phyloP scores from a whole-genome alignment of 495 filamentous ascomycete species.

The Trichoderma parareesei region DNA sequence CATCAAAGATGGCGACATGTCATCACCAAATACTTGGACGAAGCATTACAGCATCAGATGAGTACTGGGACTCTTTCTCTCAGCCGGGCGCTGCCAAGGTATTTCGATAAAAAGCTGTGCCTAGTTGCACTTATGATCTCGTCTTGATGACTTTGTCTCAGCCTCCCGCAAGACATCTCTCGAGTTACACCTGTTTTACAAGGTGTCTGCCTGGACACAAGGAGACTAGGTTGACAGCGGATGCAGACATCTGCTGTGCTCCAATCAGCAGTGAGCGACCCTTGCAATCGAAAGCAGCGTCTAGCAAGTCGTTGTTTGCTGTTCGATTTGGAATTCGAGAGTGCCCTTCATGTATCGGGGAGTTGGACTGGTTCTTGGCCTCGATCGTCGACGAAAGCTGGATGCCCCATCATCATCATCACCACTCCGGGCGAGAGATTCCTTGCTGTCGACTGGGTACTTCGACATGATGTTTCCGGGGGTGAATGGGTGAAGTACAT shows the following conservation, averaged over 20 bases:
- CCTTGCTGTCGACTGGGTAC: background rate
- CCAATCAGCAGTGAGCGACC: background rate
- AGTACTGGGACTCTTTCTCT: too few species aligned
- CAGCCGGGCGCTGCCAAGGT: slow-evolving; percentile 49
- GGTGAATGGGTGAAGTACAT: slow-evolving; percentile 56
- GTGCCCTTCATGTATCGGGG: too few species aligned
- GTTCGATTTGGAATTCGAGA: background rate
- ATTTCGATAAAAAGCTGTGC: slow-evolving; percentile 50
- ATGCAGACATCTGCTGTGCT: slow-evolving; percentile 24
- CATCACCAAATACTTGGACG: slow-evolving; percentile 52
- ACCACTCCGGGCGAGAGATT: background rate
- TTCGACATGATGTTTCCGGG: slow-evolving; percentile 57
- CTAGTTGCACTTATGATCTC: slow-evolving; percentile 28
- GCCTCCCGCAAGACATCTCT: background rate
- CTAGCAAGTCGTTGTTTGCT: background rate
- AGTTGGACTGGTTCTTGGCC: too few species aligned
- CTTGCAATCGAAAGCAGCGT: background rate
- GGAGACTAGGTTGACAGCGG: slow-evolving; percentile 24
- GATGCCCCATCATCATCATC: slow-evolving; percentile 1
- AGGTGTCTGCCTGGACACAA: slow-evolving; percentile 20
- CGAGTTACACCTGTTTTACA: background rate
- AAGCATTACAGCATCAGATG: slow-evolving; percentile 55
- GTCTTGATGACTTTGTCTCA: background rate
- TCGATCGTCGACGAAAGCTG: background rate
- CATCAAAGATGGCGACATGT: slow-evolving; percentile 31